These are phyloP conservation scores for Yamadazyma taylorii DNA, from an alignment of 1,139 yeast species.

Conservation along the genomic window DNA sequence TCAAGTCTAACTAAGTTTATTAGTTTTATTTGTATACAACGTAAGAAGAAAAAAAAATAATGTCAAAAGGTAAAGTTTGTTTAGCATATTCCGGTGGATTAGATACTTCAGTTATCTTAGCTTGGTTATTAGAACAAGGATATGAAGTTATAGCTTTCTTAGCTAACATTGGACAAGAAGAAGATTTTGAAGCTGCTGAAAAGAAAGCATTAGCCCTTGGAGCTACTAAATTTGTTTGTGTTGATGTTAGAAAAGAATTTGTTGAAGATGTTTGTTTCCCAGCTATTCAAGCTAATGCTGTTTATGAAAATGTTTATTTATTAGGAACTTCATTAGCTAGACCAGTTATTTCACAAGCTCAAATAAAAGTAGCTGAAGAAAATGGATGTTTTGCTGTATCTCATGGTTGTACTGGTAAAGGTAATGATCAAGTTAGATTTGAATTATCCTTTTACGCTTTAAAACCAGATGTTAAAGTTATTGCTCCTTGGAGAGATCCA, in stretches of 20 bases:
- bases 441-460: constrained; percentile 95
- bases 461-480: constrained; percentile 94
- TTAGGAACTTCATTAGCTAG: constrained; percentile 97
- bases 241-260: constrained; percentile 89
- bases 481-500: constrained; percentile 99
- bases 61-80: constrained; percentile 98
- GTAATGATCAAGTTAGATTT: constrained; percentile 98
- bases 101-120: constrained; percentile 95
- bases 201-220: constrained; percentile 95
- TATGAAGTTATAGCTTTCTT: constrained; percentile 97
- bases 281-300: constrained; percentile 95
- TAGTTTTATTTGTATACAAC: too few species aligned
- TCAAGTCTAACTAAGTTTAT: background rate
- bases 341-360: constrained; percentile 98
- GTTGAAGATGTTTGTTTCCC: constrained; percentile 93
- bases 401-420: constrained; percentile 99
- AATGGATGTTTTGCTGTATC: constrained; percentile 98
- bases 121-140: constrained; percentile 97
- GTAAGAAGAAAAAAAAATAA: constrained; percentile 29
- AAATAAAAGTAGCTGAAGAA: constrained; percentile 92
- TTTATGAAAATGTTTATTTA: constrained; percentile 93
- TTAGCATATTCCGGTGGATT: constrained; percentile 99
- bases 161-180: constrained; percentile 99
- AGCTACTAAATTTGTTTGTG: constrained; percentile 92
- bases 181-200: constrained; percentile 96